phyloP scores from a whole-genome alignment of 2,329 filamentous ascomycete genomes.

The Aurifilum marmelostoma region DNA sequence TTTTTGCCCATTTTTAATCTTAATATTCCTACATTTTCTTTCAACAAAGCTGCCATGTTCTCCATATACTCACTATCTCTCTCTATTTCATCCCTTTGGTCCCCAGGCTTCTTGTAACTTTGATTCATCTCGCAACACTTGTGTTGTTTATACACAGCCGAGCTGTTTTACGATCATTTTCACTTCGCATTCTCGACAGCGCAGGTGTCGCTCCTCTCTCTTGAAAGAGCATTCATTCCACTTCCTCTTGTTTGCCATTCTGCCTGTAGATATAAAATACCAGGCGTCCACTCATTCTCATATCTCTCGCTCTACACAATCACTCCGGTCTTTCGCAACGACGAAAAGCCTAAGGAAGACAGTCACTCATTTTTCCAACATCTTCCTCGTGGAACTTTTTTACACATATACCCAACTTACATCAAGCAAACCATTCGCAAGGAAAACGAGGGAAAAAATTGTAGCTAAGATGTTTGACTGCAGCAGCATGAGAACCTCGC shows the following conservation, averaged over 20 bases:
- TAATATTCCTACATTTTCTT: neutral
- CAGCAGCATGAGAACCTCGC: neutral
- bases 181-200: neutral
- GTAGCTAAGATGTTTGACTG: neutral
- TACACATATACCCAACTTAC: neutral
- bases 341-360: neutral
- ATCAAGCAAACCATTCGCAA: neutral
- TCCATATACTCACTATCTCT: neutral
- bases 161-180: neutral
- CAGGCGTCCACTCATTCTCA: slow-evolving; percentile 1
- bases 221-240: neutral
- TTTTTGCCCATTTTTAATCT: neutral
- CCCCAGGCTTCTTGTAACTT: too few species aligned
- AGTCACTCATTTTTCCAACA: neutral
- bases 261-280: neutral
- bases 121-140: neutral
- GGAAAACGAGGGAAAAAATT: too few species aligned
- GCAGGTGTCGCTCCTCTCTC: neutral
- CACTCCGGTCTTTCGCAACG: neutral
- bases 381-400: too few species aligned
- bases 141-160: neutral
- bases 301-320: neutral
- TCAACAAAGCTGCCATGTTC: neutral
- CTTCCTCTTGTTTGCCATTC: neutral
- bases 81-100: neutral